Base-by-base conservation (phyloP, 768 basidiomycete species). In the Lactarius sp. region DNA sequence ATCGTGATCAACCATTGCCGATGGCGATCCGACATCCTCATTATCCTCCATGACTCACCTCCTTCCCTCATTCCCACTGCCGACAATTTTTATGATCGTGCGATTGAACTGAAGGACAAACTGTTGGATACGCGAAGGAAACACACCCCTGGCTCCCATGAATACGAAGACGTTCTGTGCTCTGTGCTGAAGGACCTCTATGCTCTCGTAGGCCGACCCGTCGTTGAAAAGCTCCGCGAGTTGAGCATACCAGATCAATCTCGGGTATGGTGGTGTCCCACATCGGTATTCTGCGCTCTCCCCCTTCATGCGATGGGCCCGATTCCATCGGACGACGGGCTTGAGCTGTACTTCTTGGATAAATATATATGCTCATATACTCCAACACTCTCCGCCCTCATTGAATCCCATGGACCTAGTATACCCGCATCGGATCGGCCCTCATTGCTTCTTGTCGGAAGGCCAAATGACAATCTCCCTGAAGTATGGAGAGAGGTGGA, bases 361-460 rank as follows among this genome's bases (percentile, higher is more conserved):
- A 31, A 34, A 27, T 52, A 52, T 13, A 52, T 52, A 2, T 5
- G 31, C 18, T 52, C 51, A 33, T 52, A 52, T 18, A 52, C 51
- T 4, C 51, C 27, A 27, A 27, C 27, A 27, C 27, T 27, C 27
- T 27, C 27, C 27, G 27, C 27, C 27, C 27, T 27, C 51, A 52
- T 52, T 2, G 31, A 33, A n/a, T 33, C 51, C 6, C 51, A 13
- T 8, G 33, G 33, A 8, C 6, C 2, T 14, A 13, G 31, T 33
- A 13, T 68, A 77, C 83, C 47, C 73, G 76, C 2, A 6, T 14
- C 14, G 13, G 6, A 18, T 14, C 31, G 3, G 5, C 51, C 22
- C 51, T 52, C 51, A 0, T 16, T 52, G 5, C 51, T 52, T 18
- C 51, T 52, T 33, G 33, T 52, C 2, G 14, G 13, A 16, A 31